Evolutionary conservation across 495 filamentous ascomycete genomes (phyloP).

Genomic region (Penicillium cinerascens): DNA sequence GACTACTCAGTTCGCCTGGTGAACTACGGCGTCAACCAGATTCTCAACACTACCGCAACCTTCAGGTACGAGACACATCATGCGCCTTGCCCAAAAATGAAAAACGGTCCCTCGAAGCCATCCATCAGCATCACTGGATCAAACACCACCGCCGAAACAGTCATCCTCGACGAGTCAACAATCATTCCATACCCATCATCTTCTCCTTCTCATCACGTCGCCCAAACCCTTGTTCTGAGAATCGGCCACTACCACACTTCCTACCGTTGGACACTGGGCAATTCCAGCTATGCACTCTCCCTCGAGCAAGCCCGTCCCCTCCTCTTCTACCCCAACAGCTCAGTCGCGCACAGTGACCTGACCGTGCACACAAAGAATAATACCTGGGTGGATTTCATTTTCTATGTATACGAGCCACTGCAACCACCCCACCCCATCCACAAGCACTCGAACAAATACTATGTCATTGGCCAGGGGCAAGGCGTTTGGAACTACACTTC

Average conservation of each 20-base stretch:
- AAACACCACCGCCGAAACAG: conserved; percentile 17
- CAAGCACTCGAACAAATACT: conserved; percentile 53
- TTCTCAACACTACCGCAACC: conserved; percentile 27
- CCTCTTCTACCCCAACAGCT: neutral
- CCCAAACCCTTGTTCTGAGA: neutral
- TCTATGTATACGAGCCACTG: conserved; percentile 23
- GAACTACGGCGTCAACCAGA: conserved; percentile 24
- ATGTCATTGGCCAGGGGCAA: conserved; percentile 40
- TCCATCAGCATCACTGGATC: conserved; percentile 29
- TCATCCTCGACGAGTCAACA: neutral
- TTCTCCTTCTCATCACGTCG: neutral
- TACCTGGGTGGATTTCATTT: conserved; percentile 52
- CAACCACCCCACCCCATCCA: conserved; percentile 51
- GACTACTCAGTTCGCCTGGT: conserved; percentile 30
- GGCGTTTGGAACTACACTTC: conserved; percentile 41
- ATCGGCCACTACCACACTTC: neutral
- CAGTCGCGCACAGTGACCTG: conserved; percentile 24
- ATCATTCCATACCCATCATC: neutral
- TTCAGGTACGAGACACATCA: conserved; percentile 26
- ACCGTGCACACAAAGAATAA: conserved; percentile 44
- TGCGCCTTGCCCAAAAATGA: neutral
- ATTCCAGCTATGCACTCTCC: neutral
- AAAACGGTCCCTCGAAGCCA: neutral
- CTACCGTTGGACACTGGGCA: neutral
- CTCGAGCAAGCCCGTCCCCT: neutral